Evolutionary conservation across 2,329 filamentous ascomycete genomes (phyloP).

Genomic region (Fusarium denticulatum): DNA sequence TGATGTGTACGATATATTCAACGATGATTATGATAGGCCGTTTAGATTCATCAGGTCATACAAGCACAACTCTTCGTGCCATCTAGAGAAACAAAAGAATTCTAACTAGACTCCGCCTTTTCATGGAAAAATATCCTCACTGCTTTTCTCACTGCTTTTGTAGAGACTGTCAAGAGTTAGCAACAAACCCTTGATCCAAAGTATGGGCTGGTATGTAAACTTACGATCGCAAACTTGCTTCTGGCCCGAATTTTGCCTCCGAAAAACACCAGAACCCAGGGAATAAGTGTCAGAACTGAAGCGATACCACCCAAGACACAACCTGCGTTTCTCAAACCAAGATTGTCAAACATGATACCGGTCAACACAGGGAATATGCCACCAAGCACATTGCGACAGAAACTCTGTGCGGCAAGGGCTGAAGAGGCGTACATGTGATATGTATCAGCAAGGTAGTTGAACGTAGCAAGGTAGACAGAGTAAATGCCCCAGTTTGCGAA

Average conservation of each 20-base stretch:
- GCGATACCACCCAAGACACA: slow-evolving; percentile 81
- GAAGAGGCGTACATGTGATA: slow-evolving; percentile 88
- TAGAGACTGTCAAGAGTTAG: slow-evolving; percentile 32
- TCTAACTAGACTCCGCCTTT: not conserved
- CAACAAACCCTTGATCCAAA: not conserved
- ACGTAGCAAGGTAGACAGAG: slow-evolving; percentile 85
- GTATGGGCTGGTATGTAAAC: slow-evolving; percentile 24
- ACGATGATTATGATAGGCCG: not conserved
- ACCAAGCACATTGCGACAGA: slow-evolving; percentile 84
- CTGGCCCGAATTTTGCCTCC: slow-evolving; percentile 78
- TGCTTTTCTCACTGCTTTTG: slow-evolving; percentile 29
- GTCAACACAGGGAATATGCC: slow-evolving; percentile 85
- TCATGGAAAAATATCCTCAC: not conserved
- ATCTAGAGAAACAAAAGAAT: not conserved
- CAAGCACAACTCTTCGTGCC: not conserved
- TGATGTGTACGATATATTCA: not conserved
- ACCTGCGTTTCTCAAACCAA: slow-evolving; percentile 77
- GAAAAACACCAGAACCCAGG: slow-evolving; percentile 84
- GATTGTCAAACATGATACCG: slow-evolving; percentile 73
- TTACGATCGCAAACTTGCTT: slow-evolving; percentile 78
- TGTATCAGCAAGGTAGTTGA: slow-evolving; percentile 91
- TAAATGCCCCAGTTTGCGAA: slow-evolving; percentile 88
- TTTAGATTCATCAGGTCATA: slow-evolving; percentile 3
- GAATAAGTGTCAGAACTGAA: slow-evolving; percentile 76
- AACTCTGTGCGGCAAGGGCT: slow-evolving; percentile 86